Percentiles rank a stretch among this genome's conserved stretches.
Conservation (phyloP, 2,329 filamentous ascomycete genomes). For the Epichloe bromicola region DNA sequence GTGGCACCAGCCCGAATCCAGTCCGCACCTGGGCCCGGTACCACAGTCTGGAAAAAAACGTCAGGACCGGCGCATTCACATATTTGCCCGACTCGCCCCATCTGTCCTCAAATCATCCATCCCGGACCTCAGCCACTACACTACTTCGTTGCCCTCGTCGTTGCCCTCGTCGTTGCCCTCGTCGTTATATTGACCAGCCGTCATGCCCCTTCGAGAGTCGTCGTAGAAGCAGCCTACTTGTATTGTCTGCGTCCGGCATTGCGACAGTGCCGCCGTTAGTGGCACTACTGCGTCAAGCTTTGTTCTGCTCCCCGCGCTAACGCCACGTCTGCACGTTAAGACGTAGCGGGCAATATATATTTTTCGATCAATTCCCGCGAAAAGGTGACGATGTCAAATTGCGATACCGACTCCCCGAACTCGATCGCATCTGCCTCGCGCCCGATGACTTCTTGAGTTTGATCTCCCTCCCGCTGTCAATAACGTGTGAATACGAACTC, state of each 20-base stretch:
- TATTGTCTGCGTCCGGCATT: not conserved
- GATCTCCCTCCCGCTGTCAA: not conserved
- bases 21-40: not conserved
- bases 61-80: slow-evolving; percentile 3
- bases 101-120: slow-evolving; percentile 6
- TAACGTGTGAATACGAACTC: not conserved
- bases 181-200: not conserved
- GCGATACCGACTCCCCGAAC: slow-evolving; percentile 10
- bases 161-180: not conserved
- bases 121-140: not conserved
- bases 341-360: slow-evolving; percentile 2
- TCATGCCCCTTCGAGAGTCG: not conserved
- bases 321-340: slow-evolving; percentile 1
- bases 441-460: slow-evolving; percentile 5
- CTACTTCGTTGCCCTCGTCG: not conserved
- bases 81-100: slow-evolving; percentile 3
- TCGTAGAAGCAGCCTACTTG: not conserved
- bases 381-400: slow-evolving; percentile 14
- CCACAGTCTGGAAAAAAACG: not conserved
- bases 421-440: slow-evolving; percentile 8
- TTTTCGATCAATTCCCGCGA: not conserved
- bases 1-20: not conserved
- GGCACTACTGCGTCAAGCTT: not conserved
- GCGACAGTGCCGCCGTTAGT: not conserved
- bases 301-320: slow-evolving; percentile 1